Conservation (phyloP, 148 eudicot genomes). For the Fagopyrum homotropicum region DNA sequence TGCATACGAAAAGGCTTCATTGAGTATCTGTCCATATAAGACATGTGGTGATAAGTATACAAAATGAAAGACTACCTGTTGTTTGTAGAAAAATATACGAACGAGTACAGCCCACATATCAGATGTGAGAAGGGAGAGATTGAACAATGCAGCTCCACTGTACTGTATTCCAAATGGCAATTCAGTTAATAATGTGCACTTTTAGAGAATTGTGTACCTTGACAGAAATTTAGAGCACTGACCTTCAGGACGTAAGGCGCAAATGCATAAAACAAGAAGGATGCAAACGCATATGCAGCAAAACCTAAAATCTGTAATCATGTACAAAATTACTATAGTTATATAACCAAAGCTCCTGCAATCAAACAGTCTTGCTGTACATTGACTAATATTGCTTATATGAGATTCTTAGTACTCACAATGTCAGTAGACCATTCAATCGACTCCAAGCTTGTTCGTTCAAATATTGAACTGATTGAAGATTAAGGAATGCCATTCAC, state of each 20-base stretch:
- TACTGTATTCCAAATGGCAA: conserved; percentile 28
- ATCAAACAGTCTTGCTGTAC: background rate
- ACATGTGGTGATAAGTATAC: conserved; percentile 2
- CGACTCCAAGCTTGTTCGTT: conserved; percentile 52
- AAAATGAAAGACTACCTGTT: conserved; percentile 36
- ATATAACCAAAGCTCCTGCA: background rate
- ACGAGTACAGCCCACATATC: conserved; percentile 95
- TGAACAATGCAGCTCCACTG: conserved; percentile 78
- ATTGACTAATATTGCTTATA: background rate
- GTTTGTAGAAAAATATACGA: conserved; percentile 72
- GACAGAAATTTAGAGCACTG: conserved; percentile 14
- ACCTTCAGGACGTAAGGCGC: conserved; percentile 68
- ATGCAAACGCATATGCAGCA: conserved; percentile 45
- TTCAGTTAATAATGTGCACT: background rate
- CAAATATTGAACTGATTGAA: conserved; percentile 44
- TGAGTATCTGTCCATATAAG: background rate
- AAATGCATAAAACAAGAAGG: conserved; percentile 58
- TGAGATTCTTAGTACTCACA: conserved; percentile 40
- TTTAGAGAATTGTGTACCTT: background rate
- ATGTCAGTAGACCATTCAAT: conserved; percentile 57
- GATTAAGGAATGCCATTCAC: conserved; percentile 27
- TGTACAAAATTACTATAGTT: background rate
- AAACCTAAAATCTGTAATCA: conserved; percentile 48
- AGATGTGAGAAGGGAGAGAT: conserved; percentile 80
- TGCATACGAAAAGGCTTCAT: conserved; percentile 26